phyloP scores from a whole-genome alignment of 140 eudicot species.

The Anethum foeniculum region DNA sequence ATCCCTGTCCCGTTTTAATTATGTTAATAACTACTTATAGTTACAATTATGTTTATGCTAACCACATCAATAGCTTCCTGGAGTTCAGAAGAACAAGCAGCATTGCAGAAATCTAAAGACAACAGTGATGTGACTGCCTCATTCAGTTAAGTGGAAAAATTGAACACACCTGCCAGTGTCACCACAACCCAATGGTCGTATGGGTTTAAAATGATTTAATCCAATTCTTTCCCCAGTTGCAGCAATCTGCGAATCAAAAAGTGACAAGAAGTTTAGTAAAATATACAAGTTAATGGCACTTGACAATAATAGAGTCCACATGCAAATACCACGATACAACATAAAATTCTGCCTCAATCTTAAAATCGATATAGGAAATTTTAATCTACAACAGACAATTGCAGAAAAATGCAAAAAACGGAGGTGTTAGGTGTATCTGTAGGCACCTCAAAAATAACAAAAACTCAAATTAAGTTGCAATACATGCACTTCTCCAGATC shows the following conservation, averaged over 20 bases:
- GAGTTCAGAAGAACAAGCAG: neutral
- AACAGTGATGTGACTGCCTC: neutral
- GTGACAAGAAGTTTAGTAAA: neutral
- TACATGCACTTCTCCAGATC: neutral
- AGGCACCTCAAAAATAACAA: neutral
- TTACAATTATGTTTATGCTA: neutral
- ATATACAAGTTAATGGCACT: neutral
- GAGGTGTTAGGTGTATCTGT: neutral
- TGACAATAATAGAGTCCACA: neutral
- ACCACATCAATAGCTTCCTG: neutral
- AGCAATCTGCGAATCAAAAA: slow-evolving; percentile 47
- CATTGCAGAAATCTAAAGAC: neutral
- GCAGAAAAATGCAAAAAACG: neutral
- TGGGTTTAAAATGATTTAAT: slow-evolving; percentile 79
- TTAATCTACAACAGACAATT: neutral
- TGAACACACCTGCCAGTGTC: slow-evolving; percentile 84
- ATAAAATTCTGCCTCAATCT: neutral
- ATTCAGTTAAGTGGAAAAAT: neutral
- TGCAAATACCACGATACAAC: neutral
- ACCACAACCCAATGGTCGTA: slow-evolving; percentile 93
- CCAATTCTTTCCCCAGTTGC: slow-evolving; percentile 65
- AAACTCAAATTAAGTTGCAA: neutral
- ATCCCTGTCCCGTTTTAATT: neutral
- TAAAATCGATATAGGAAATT: neutral
- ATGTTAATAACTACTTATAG: neutral